Conservation (phyloP, 2,329 filamentous ascomycete genomes). For the Alternaria solani region DNA sequence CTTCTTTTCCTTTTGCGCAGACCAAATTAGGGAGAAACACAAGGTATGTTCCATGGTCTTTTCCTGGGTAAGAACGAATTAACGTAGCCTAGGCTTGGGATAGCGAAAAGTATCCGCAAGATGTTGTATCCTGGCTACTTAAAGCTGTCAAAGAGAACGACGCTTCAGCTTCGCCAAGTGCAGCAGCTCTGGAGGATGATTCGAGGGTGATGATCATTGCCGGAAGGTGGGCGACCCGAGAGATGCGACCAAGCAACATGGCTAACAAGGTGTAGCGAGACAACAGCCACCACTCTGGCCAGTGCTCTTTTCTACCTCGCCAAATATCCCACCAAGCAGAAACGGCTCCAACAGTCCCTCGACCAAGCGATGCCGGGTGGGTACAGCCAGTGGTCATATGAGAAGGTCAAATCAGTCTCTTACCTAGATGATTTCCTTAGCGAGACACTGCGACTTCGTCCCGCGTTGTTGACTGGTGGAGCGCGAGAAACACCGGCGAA, state of each 20-base stretch:
- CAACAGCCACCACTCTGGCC: conserved; percentile 44
- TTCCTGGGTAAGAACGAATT: not conserved
- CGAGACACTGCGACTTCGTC: conserved; percentile 53
- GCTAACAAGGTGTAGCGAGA: conserved; percentile 41
- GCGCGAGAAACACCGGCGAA: conserved; percentile 51
- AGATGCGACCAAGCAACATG: not conserved
- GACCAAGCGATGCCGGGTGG: conserved; percentile 39
- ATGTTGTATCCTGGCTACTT: conserved; percentile 53
- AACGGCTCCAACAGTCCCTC: conserved; percentile 43
- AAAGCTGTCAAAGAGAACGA: conserved; percentile 52
- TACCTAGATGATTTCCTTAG: conserved; percentile 46
- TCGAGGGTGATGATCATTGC: conserved; percentile 47
- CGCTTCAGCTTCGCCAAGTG: conserved; percentile 42
- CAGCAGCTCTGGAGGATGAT: conserved; percentile 45
- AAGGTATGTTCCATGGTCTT: conserved; percentile 27
- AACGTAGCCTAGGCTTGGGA: conserved; percentile 24
- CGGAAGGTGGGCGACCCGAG: conserved; percentile 28
- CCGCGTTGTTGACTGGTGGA: conserved; percentile 47
- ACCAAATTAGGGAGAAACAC: conserved; percentile 44
- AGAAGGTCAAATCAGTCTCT: conserved; percentile 35
- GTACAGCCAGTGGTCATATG: conserved; percentile 38
- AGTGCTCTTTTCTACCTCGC: conserved; percentile 44
- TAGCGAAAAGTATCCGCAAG: conserved; percentile 39
- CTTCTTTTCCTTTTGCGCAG: conserved; percentile 43
- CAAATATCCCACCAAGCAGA: conserved; percentile 38